Conservation (phyloP, 2,329 filamentous ascomycete genomes). For the Arthrobotrys sinensis region DNA sequence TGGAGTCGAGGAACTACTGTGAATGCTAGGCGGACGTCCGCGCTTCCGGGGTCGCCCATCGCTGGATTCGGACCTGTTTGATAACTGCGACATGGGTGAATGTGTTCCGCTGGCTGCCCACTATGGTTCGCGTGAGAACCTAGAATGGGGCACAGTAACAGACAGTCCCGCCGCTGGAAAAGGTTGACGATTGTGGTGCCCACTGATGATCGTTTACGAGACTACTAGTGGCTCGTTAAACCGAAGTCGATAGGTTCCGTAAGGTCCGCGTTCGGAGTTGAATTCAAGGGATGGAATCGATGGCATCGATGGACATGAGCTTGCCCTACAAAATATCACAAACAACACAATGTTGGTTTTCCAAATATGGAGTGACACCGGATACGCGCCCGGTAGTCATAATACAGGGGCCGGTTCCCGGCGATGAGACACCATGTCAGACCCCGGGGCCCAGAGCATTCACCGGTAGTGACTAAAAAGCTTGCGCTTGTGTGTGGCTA, state of each 20-base stretch:
- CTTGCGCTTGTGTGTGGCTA: background rate
- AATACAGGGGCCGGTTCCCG: background rate
- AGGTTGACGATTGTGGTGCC: too few relatives aligned
- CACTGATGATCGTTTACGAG: too few relatives aligned
- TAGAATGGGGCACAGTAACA: background rate
- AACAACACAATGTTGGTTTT: conserved; percentile 14
- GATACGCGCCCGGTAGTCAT: too few relatives aligned
- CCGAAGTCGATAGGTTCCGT: background rate
- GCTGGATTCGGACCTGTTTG: conserved; percentile 25
- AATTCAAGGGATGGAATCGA: background rate
- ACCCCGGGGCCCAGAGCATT: conserved; percentile 3
- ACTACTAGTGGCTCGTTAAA: background rate
- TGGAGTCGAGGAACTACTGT: background rate
- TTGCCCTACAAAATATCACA: background rate
- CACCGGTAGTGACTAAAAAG: conserved; percentile 12
- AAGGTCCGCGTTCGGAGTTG: background rate
- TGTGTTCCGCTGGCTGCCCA: background rate
- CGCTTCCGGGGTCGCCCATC: conserved; percentile 23
- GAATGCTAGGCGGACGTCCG: conserved; percentile 22
- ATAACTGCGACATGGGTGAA: conserved; percentile 11
- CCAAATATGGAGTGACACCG: background rate
- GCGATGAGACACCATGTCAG: background rate
- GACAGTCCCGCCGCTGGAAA: background rate
- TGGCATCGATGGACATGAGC: background rate
- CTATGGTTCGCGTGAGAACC: background rate